These are phyloP conservation scores for Quercus gilva DNA, from an alignment of 306 rosid species.

Conservation along the genomic window DNA sequence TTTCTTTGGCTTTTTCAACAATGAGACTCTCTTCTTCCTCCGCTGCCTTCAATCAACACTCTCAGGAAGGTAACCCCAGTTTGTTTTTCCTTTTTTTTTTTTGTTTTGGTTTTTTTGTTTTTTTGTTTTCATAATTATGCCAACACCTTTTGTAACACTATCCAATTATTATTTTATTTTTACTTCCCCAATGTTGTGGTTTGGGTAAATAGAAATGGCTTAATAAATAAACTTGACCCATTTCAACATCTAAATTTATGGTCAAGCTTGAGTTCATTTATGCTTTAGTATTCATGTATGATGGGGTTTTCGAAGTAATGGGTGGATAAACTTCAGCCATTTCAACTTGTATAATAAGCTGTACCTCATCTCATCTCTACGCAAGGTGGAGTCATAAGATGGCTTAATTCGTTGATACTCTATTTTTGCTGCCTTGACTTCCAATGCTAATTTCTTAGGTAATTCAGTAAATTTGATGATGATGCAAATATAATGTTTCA, in stretches of 20 bases:
- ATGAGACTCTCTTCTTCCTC: too few relatives aligned
- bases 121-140: too few relatives aligned
- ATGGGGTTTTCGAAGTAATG: not conserved
- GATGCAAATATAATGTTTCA: conserved; percentile 8
- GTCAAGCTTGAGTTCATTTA: not conserved
- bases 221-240: not conserved
- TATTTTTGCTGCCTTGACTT: conserved; percentile 3
- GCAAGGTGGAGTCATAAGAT: not conserved
- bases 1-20: too few relatives aligned
- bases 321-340: not conserved
- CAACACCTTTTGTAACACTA: too few relatives aligned
- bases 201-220: not conserved
- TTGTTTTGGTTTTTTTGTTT: too few relatives aligned
- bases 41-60: too few relatives aligned
- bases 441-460: not conserved
- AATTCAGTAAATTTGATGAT: conserved; percentile 3
- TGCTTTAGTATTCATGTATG: not conserved
- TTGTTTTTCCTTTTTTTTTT: too few relatives aligned
- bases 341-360: not conserved
- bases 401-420: conserved; percentile 4
- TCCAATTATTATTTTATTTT: too few relatives aligned
- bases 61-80: too few relatives aligned
- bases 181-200: not conserved
- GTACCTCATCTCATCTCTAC: too few relatives aligned
- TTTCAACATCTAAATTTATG: not conserved